Evolutionary conservation across 2,329 filamentous ascomycete species (phyloP), one percentile per base, ranked within the genome.

Genomic region (Beauveria brongniartii): DNA sequence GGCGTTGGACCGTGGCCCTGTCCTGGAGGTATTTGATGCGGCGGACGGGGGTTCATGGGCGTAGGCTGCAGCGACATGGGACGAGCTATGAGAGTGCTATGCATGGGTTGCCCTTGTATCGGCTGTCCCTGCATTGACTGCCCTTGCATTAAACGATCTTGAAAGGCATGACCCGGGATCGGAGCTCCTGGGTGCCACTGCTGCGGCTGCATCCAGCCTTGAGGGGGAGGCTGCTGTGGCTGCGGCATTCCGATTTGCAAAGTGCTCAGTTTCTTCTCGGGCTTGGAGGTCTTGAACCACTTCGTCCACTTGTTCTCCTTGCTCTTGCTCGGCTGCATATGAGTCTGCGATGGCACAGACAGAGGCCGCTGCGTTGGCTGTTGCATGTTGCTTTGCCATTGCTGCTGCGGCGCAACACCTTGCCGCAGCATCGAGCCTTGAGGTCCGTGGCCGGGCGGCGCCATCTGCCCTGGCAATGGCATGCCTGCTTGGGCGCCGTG

Each of bases 251-350:
- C 40, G 10, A 1, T 22, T 9, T 47, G 61, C 20, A 18, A 14
- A 9, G 12, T 5, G 8, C 34, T 34, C 10, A 34, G n/a, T 5
- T 14, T 26, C 8, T 55, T 59, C 3, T 63, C 55, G 18, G 62
- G 55, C 46, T 67, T 68, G 8, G 67, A 64, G 20, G 63, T 61
- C 63, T 69, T 69, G 64, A 70, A 70, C 69, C 68, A 69, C 30
- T 67, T 70, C n/a, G 66, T 63, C 68, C 69, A 70, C 40, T 64
- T 67, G 56, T 66, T 70, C 7, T 67, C 66, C 41, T 69, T 70
- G 6, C 66, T 67, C 41, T 64, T 65, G 18, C 30, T 47, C 6
- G 61, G 40, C 50, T 64, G 62, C n/a, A 64, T 50, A 5, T 67
- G 67, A 20, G 66, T 59, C 2, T 61, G 62, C 3, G 66, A 61